Percentiles rank a stretch among this genome's conserved stretches.
Evolutionary conservation across 805 yeast species (phyloP).

Genomic region (Cyberlindnera petersonii): DNA sequence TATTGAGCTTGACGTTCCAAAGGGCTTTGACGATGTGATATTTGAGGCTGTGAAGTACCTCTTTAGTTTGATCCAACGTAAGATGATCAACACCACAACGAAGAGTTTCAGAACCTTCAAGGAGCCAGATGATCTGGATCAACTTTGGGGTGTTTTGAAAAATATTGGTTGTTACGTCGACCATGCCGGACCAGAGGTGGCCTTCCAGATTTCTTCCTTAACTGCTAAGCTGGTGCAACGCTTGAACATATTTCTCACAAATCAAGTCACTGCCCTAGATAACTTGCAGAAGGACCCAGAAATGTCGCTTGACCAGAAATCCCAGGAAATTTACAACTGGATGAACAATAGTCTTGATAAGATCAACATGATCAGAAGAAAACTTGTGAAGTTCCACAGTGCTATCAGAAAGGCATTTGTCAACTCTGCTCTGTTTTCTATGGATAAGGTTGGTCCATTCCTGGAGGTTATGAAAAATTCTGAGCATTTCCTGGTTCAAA

Average conservation of each 20-base stretch:
- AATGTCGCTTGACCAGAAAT: constrained; percentile 18
- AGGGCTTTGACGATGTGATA: constrained; percentile 60
- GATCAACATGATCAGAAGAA: constrained; percentile 73
- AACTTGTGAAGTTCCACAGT: constrained; percentile 71
- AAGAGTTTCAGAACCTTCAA: constrained; percentile 77
- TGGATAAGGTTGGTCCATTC: constrained; percentile 48
- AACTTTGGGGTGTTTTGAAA: constrained; percentile 73
- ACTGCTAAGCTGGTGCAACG: constrained; percentile 66
- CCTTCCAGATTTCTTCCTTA: constrained; percentile 66
- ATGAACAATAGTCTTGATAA: constrained; percentile 61
- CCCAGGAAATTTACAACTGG: constrained; percentile 35
- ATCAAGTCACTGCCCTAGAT: constrained; percentile 66
- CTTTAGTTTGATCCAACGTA: constrained; percentile 66
- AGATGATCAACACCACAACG: constrained; percentile 72
- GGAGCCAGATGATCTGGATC: constrained; percentile 86
- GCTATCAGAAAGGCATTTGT: constrained; percentile 66
- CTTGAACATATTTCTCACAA: constrained; percentile 62
- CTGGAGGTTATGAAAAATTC: constrained; percentile 56
- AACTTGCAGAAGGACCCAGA: constrained; percentile 24
- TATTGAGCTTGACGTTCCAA: constrained; percentile 58
- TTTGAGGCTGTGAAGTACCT: constrained; percentile 71
- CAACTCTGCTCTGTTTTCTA: constrained; percentile 61
- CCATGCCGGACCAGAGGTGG: constrained; percentile 76
- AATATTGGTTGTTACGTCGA: constrained; percentile 75
- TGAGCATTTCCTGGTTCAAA: constrained; percentile 73